phyloP scores from a whole-genome alignment of 1,284 basidiomycete species.

The Ustilago bromivora region DNA sequence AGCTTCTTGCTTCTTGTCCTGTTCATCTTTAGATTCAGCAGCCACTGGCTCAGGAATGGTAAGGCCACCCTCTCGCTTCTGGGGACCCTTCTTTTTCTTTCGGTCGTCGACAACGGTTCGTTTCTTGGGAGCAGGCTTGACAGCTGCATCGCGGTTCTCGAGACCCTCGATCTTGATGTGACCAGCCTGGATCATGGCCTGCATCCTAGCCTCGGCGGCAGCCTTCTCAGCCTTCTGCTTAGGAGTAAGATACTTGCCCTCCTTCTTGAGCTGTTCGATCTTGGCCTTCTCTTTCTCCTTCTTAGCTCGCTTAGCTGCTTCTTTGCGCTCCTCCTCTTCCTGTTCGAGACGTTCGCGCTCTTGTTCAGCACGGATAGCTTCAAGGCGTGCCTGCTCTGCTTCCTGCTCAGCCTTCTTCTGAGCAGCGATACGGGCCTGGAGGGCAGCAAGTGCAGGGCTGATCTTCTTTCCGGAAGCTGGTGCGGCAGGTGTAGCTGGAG shows the following conservation, averaged over 20 bases:
- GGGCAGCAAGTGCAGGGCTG: constrained; percentile 63
- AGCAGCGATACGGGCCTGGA: constrained; percentile 67
- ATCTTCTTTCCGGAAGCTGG: constrained; percentile 60
- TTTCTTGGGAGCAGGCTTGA: constrained; percentile 69
- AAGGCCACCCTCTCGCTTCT: constrained; percentile 66
- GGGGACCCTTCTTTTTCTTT: constrained; percentile 84
- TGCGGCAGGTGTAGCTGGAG: constrained; percentile 46
- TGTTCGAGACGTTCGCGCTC: constrained; percentile 67
- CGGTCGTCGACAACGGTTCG: constrained; percentile 82
- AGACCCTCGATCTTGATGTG: constrained; percentile 87
- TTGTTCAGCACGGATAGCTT: constrained; percentile 59
- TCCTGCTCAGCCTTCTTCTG: constrained; percentile 68
- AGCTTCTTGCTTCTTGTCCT: constrained; percentile 19
- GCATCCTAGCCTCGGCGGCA: constrained; percentile 88
- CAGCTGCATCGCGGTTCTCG: constrained; percentile 72
- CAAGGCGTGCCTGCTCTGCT: constrained; percentile 59
- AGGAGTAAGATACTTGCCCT: constrained; percentile 68
- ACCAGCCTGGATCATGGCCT: constrained; percentile 89
- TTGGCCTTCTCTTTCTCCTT: constrained; percentile 68
- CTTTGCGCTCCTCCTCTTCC: constrained; percentile 67
- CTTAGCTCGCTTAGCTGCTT: constrained; percentile 62
- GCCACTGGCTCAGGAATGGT: constrained; percentile 47
- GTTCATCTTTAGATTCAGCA: constrained; percentile 20
- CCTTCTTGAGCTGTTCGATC: constrained; percentile 67
- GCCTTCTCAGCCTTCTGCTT: constrained; percentile 96